Conservation (phyloP, 176 grass and related monocot genomes). For the Alopecurus myosuroides region DNA sequence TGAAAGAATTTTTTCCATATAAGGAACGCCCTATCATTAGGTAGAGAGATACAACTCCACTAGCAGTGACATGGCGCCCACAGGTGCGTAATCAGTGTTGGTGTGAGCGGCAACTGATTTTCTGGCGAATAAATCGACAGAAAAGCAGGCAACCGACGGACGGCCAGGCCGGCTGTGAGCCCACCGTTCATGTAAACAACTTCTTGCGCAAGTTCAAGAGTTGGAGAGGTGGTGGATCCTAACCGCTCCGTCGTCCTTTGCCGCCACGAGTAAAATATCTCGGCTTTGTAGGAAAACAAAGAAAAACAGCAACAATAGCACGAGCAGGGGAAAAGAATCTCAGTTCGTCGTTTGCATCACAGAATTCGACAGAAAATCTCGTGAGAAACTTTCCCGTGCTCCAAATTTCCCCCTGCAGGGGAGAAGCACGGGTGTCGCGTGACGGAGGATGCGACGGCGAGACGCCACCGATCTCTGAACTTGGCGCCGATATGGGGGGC, state of each 20-base stretch:
- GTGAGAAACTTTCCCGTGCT: too few species aligned
- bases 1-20: too few species aligned
- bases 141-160: background rate
- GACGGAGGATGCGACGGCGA: slow-evolving; percentile 12
- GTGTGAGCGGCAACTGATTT: background rate
- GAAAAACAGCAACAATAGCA: background rate
- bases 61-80: background rate
- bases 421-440: slow-evolving; percentile 7
- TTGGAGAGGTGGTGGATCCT: background rate
- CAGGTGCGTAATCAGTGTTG: background rate
- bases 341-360: background rate
- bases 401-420: background rate
- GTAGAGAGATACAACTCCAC: background rate
- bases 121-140: background rate
- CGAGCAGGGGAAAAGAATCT: background rate
- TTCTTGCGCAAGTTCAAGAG: background rate
- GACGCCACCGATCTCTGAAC: background rate
- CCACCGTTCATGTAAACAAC: background rate
- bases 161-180: background rate
- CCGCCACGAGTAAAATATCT: background rate
- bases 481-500: background rate
- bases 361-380: background rate
- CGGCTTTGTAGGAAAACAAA: too few species aligned
- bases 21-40: background rate
- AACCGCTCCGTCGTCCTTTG: background rate